These are phyloP conservation scores for Kuraishia hungarica DNA, from an alignment of 805 yeast species.

Conservation along the genomic window DNA sequence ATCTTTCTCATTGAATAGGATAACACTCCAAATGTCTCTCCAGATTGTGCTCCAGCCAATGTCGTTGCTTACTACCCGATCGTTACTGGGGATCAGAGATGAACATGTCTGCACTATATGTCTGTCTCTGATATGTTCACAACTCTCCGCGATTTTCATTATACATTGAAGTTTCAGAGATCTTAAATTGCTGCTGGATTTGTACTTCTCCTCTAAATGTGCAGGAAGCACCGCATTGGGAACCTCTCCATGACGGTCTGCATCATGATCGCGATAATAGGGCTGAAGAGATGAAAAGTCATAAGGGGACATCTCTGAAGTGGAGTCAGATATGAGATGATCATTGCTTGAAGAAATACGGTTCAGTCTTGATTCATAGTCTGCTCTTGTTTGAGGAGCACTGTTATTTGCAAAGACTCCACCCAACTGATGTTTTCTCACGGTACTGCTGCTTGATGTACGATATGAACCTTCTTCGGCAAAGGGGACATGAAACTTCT, in stretches of 20 bases:
- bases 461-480: not conserved
- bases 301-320: constrained; percentile 5
- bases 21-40: constrained; percentile 23
- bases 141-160: constrained; percentile 16
- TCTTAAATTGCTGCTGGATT: not conserved
- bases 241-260: not conserved
- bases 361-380: not conserved
- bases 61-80: not conserved
- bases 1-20: constrained; percentile 20
- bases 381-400: not conserved
- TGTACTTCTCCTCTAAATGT: not conserved
- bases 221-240: not conserved
- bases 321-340: constrained; percentile 5
- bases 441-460: not conserved
- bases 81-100: not conserved
- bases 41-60: constrained; percentile 17
- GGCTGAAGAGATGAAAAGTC: constrained; percentile 8
- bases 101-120: constrained; percentile 11
- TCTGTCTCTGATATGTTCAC: constrained; percentile 9
- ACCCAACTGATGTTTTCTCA: not conserved
- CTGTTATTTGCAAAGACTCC: not conserved
- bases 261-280: not conserved
- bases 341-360: not conserved
- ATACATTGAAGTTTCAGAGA: constrained; percentile 18
- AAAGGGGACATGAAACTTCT: not conserved